Conservation (phyloP, 257 asterid genomes). For the Nicotiana obtusifolia region DNA sequence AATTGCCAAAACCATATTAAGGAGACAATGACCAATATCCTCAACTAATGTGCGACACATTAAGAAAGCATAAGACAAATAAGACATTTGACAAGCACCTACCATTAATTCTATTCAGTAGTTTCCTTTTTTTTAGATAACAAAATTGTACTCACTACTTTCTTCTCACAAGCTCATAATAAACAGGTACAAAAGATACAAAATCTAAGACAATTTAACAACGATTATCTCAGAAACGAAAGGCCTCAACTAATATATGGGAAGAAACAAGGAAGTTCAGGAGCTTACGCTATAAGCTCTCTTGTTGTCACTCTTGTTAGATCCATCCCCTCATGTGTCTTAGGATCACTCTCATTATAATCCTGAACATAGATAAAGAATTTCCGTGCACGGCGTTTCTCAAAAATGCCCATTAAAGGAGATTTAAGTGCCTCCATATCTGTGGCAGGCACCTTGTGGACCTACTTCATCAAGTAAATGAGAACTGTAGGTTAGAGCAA, state of each 20-base stretch:
- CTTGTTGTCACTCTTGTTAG: constrained; percentile 71
- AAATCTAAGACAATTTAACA: neutral
- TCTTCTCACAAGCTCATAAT: neutral
- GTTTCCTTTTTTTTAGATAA: neutral
- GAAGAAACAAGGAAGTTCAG: neutral
- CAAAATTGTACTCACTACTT: neutral
- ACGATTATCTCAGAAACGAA: neutral
- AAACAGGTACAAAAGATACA: neutral
- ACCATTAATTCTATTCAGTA: neutral
- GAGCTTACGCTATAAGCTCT: constrained; percentile 76
- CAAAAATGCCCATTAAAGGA: constrained; percentile 96
- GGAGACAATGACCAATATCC: neutral
- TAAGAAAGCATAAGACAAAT: neutral
- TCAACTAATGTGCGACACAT: neutral
- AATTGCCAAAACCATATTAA: neutral
- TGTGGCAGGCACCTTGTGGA: constrained; percentile 98
- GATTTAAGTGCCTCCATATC: constrained; percentile 98
- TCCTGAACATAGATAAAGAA: constrained; percentile 91
- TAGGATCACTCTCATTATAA: constrained; percentile 75
- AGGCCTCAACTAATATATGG: neutral
- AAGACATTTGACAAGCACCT: neutral
- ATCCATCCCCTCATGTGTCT: constrained; percentile 89
- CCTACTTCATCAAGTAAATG: constrained; percentile 36
- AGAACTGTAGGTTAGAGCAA: neutral
- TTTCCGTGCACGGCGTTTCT: constrained; percentile 94